Evolutionary conservation across 345 rosid genomes (phyloP).

Genomic region (Schrenkiella parvula): DNA sequence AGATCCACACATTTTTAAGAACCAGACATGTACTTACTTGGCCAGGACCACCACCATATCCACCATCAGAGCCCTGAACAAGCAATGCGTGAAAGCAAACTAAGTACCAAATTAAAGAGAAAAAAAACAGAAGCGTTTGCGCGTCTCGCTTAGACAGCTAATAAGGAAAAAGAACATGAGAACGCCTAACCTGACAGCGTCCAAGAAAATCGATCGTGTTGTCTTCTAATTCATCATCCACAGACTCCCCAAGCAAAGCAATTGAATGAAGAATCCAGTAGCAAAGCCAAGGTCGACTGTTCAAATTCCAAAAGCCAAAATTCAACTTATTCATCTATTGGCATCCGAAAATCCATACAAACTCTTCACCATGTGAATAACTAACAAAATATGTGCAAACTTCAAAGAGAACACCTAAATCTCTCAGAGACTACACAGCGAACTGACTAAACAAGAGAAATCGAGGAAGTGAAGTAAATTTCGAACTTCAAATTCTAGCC

Average conservation of each 20-base stretch:
- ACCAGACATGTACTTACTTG: constrained; percentile 60
- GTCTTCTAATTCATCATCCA: constrained; percentile 56
- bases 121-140: not conserved
- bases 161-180: not conserved
- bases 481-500: not conserved
- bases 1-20: not conserved
- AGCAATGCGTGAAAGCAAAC: not conserved
- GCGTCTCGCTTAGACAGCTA: not conserved
- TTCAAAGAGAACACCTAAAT: not conserved
- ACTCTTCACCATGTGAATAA: not conserved
- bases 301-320: constrained; percentile 2
- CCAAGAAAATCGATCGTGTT: constrained; percentile 61
- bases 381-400: not conserved
- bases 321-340: constrained; percentile 1
- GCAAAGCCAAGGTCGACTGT: constrained; percentile 96
- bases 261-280: constrained; percentile 93
- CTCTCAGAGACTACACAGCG: not conserved
- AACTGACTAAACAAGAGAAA: not conserved
- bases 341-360: not conserved
- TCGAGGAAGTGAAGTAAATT: not conserved
- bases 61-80: constrained; percentile 77
- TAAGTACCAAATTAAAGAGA: not conserved
- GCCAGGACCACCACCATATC: constrained; percentile 98
- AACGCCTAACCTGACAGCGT: constrained; percentile 67
- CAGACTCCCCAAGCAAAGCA: constrained; percentile 68